Evolutionary conservation across 305 asterid species (phyloP), one percentile per base, ranked within the genome.

Genomic region (Solanum hybrid): DNA sequence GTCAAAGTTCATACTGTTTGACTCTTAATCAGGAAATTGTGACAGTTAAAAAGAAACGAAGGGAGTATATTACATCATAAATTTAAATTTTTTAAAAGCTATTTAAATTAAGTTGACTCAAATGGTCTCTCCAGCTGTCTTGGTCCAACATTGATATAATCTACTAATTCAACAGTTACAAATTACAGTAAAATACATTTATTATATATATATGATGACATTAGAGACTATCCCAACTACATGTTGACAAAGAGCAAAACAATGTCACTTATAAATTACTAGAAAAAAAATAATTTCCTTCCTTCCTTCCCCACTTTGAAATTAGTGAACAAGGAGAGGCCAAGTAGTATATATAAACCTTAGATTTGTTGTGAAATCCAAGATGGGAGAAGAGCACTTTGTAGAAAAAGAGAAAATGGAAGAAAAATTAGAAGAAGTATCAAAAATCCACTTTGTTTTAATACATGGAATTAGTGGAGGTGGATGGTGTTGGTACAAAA

Each of bases 401-500:
- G 84, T 51, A 51, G 88, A 76, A 83, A 32, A 24, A 77, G 75
- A 34, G 78, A 90, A 33, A 76, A 77, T 17, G 83, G 78, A 72
- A 27, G 81, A 51, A 7, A 27, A 51, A 29, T 12, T 41, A 41
- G 83, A 87, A 4, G 83, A 72, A 11, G 3, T 10, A 37, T 75
- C 90, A 45, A 22, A 31, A 89, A 22, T 90, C 13, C 96, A 95
- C 95, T 95, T 95, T 70, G 98, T 95, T 36, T 90, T 95, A 91
- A 78, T 95, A 27, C 98, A 95, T 70, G 98, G 98, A 87, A 70
- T 94, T 1, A 34, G 94, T 7, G 93, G 94, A 5, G 98, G 98
- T 4, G 96, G 93, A 3, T 95, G 98, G 98, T 92, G 95, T 78
- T 95, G 98, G 97, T 95, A 93, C 93, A 95, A 95, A 89, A 89